Percentiles rank a stretch among this genome's conserved stretches.
Evolutionary conservation across 208 protist genomes (phyloP).

Genomic region (Wallacemonas sp.): DNA sequence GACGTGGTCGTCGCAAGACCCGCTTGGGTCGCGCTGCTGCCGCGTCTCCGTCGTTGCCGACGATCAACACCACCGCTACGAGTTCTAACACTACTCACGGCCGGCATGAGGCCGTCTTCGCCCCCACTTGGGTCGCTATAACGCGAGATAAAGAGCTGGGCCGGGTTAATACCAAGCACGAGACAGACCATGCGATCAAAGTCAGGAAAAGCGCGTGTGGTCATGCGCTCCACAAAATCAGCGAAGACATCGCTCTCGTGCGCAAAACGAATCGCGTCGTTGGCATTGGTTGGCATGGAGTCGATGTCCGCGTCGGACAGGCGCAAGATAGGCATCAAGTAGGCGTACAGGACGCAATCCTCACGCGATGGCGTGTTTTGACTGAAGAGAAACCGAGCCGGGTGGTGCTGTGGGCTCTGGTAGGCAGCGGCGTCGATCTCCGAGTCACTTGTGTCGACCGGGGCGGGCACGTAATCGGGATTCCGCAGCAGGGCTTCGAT

Average conservation of each 20-base stretch:
- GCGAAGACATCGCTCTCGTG: constrained; percentile 30
- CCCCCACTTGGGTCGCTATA: background rate
- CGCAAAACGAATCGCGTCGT: constrained; percentile 43
- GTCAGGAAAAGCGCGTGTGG: constrained; percentile 37
- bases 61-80: background rate
- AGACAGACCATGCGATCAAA: constrained; percentile 33
- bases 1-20: too few relatives aligned
- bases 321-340: constrained; percentile 43
- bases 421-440: background rate
- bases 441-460: background rate
- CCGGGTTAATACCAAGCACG: constrained; percentile 6
- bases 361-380: constrained; percentile 29
- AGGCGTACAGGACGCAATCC: constrained; percentile 60
- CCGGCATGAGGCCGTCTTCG: background rate
- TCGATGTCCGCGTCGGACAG: constrained; percentile 28
- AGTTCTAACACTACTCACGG: background rate
- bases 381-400: constrained; percentile 37
- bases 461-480: background rate
- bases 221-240: constrained; percentile 32
- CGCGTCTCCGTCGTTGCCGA: background rate
- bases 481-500: constrained; percentile 41
- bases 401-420: background rate
- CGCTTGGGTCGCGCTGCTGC: too few relatives aligned
- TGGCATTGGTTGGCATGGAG: constrained; percentile 14
- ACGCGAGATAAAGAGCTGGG: constrained; percentile 13